phyloP scores from a whole-genome alignment of 2,329 filamentous ascomycete genomes.

The Xylariaceae sp. region DNA sequence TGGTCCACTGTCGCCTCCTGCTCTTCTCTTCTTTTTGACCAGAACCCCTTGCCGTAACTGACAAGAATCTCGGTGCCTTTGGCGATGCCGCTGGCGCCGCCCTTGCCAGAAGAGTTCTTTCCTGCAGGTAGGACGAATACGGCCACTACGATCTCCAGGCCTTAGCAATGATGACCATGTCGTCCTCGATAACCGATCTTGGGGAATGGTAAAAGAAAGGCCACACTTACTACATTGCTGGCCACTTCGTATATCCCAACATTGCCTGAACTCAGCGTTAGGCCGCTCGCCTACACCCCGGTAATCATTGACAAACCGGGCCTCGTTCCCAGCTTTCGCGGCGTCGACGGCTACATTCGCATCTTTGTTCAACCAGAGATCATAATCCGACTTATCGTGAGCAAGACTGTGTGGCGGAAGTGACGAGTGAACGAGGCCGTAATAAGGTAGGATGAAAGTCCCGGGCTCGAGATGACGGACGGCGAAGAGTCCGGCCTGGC shows the following conservation, averaged over 20 bases:
- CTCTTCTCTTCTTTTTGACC: constrained; percentile 45
- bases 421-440: constrained; percentile 52
- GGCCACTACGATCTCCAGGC: constrained; percentile 11
- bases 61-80: constrained; percentile 61
- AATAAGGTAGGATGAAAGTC: constrained; percentile 54
- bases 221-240: constrained; percentile 46
- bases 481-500: constrained; percentile 58
- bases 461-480: constrained; percentile 47
- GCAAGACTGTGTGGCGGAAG: constrained; percentile 25
- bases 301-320: constrained; percentile 62
- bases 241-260: constrained; percentile 48
- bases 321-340: constrained; percentile 54
- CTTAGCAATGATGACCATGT: constrained; percentile 2
- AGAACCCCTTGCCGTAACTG: constrained; percentile 64
- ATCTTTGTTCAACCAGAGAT: constrained; percentile 57
- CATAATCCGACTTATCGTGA: constrained; percentile 53
- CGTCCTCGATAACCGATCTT: neutral
- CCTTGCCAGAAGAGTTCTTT: constrained; percentile 34
- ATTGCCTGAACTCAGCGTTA: constrained; percentile 55
- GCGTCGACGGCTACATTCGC: constrained; percentile 57
- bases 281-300: constrained; percentile 49
- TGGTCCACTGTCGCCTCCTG: constrained; percentile 8
- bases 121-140: constrained; percentile 46
- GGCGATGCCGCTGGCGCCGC: constrained; percentile 36
- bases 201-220: neutral